A percentile compares a stretch with the other conserved stretches of the same genome.
Conservation (phyloP, 305 asterid genomes). For the Rubia balearica region DNA sequence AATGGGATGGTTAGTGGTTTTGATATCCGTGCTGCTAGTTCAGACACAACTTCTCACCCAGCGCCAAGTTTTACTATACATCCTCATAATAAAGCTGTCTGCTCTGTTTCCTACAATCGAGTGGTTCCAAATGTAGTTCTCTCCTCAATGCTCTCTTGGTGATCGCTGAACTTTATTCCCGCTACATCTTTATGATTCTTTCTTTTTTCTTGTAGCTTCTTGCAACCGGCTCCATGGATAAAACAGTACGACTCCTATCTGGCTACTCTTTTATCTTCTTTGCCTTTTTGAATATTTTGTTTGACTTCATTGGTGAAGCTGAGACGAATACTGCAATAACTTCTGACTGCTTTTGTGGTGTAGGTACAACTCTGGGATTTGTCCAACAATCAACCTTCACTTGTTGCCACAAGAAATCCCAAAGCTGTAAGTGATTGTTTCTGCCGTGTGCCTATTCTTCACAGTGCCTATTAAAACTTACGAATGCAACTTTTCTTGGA, state of each 20-base stretch:
- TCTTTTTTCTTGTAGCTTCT: constrained; percentile 49
- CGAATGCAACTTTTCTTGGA: constrained; percentile 7
- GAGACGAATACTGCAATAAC: not conserved
- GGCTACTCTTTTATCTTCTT: constrained; percentile 10
- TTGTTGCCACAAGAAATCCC: constrained; percentile 60
- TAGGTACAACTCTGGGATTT: constrained; percentile 97
- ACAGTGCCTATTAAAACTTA: not conserved
- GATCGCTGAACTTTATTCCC: not conserved
- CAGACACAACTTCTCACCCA: constrained; percentile 31
- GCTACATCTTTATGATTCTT: constrained; percentile 19
- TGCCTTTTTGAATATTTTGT: not conserved
- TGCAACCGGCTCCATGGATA: constrained; percentile 90
- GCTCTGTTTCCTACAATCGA: constrained; percentile 55
- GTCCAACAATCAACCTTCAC: constrained; percentile 66
- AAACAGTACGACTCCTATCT: constrained; percentile 40
- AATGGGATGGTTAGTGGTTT: constrained; percentile 70
- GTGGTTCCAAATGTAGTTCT: constrained; percentile 58
- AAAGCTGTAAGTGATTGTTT: constrained; percentile 53
- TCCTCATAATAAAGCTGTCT: constrained; percentile 86
- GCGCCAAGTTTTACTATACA: constrained; percentile 58
- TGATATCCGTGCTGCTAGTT: constrained; percentile 58
- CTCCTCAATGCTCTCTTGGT: not conserved
- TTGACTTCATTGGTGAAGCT: not conserved
- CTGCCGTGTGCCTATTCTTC: not conserved
- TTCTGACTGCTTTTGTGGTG: constrained; percentile 9